Conservation (phyloP, 257 asterid species). For the Plectranthus barbatus region DNA sequence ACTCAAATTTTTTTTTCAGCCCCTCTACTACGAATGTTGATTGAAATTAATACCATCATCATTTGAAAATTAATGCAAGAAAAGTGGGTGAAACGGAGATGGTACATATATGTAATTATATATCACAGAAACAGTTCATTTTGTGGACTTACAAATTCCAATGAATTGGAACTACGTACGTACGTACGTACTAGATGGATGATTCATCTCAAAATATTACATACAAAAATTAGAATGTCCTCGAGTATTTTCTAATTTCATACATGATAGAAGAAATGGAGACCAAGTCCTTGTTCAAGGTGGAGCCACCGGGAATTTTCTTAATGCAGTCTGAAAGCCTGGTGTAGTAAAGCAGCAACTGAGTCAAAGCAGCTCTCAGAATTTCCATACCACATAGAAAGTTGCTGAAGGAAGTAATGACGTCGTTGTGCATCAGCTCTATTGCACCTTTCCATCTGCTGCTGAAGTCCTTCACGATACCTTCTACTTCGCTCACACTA, state of each 20-base stretch:
- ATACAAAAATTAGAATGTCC: conserved; percentile 46
- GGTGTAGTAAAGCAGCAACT: conserved; percentile 81
- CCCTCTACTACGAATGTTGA: too few relatives aligned
- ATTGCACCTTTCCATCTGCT: conserved; percentile 94
- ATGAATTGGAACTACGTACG: too few relatives aligned
- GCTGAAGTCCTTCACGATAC: conserved; percentile 82
- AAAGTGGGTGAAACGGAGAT: too few relatives aligned
- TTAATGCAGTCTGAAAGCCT: conserved; percentile 87
- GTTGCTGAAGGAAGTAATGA: conserved; percentile 89
- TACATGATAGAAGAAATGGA: conserved; percentile 89
- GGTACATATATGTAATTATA: too few relatives aligned
- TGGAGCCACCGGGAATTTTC: conserved; percentile 72
- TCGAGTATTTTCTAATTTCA: conserved; percentile 82
- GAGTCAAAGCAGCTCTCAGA: conserved; percentile 90
- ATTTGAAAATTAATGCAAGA: too few relatives aligned
- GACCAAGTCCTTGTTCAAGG: conserved; percentile 87
- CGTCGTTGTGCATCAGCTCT: conserved; percentile 95
- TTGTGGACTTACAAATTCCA: too few relatives aligned
- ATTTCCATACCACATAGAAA: conserved; percentile 95
- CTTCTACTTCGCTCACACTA: conserved; percentile 73
- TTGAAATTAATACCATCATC: too few relatives aligned
- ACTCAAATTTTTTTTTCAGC: too few relatives aligned
- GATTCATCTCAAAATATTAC: not conserved
- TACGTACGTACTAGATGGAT: too few relatives aligned
- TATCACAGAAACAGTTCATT: too few relatives aligned